Conservation (phyloP, 257 asterid species). For the Solanum okadae region DNA sequence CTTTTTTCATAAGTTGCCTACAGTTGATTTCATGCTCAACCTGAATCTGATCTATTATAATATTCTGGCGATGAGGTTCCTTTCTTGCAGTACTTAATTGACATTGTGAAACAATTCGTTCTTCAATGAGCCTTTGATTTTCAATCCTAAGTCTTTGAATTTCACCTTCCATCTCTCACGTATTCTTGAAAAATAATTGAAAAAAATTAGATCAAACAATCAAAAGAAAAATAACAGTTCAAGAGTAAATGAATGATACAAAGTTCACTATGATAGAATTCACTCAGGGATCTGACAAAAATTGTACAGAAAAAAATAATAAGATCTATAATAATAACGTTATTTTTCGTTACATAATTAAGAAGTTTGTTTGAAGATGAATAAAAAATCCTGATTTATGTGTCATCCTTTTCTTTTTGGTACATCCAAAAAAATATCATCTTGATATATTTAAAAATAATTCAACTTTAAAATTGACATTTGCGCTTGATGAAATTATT, state of each 20-base stretch:
- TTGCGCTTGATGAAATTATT: neutral
- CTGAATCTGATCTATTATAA: conserved; percentile 51
- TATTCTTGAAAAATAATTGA: conserved; percentile 1
- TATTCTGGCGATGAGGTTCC: conserved; percentile 60
- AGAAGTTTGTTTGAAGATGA: neutral
- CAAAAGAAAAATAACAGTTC: neutral
- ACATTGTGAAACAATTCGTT: conserved; percentile 34
- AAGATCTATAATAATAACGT: neutral
- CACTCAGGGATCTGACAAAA: neutral
- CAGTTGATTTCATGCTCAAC: conserved; percentile 64
- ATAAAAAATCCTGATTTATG: neutral
- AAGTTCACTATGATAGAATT: neutral
- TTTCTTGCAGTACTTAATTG: conserved; percentile 60
- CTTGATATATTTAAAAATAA: neutral
- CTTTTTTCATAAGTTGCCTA: conserved; percentile 65
- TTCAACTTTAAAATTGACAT: neutral
- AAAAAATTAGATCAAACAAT: neutral
- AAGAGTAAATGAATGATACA: neutral
- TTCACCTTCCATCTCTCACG: conserved; percentile 68
- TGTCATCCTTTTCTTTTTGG: neutral
- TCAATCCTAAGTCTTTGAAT: conserved; percentile 70
- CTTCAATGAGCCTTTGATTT: conserved; percentile 69
- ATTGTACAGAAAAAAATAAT: neutral
- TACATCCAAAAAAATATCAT: neutral
- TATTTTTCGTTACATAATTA: neutral